Percentiles rank a stretch among this genome's conserved stretches.
phyloP scores from a whole-genome alignment of 495 filamentous ascomycete species.

The Evernia prunastri region DNA sequence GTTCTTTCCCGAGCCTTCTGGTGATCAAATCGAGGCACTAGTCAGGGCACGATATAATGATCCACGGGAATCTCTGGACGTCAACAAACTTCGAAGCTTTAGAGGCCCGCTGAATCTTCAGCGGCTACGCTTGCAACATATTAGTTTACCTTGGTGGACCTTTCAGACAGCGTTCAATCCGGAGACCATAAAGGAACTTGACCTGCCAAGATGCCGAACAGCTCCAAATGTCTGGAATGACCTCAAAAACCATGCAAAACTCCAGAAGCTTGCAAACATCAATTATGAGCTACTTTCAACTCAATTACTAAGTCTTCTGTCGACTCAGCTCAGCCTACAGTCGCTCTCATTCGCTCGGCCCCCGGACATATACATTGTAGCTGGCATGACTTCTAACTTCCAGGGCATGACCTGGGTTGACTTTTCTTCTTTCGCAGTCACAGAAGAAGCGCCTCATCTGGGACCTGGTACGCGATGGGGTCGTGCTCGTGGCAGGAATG shows the following conservation, averaged over 20 bases:
- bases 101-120: neutral
- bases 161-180: conserved; percentile 6
- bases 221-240: conserved; percentile 1
- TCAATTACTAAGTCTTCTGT: neutral
- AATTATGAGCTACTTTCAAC: conserved; percentile 1
- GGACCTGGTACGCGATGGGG: neutral
- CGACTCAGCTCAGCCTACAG: neutral
- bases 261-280: neutral
- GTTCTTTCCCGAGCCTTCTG: neutral
- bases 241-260: neutral
- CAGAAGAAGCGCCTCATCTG: neutral
- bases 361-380: neutral
- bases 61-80: neutral
- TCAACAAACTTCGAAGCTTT: neutral
- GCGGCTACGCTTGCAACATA: neutral
- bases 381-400: neutral
- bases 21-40: neutral
- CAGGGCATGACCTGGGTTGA: neutral
- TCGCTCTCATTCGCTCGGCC: neutral
- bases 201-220: neutral
- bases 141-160: conserved; percentile 7
- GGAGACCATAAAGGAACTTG: conserved; percentile 5
- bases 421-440: neutral
- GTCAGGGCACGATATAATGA: neutral
- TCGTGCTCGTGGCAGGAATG: neutral